Evolutionary conservation across 345 rosid species (phyloP), one percentile per base, ranked within the genome.

Genomic region (Rhodamnia rubescens): DNA sequence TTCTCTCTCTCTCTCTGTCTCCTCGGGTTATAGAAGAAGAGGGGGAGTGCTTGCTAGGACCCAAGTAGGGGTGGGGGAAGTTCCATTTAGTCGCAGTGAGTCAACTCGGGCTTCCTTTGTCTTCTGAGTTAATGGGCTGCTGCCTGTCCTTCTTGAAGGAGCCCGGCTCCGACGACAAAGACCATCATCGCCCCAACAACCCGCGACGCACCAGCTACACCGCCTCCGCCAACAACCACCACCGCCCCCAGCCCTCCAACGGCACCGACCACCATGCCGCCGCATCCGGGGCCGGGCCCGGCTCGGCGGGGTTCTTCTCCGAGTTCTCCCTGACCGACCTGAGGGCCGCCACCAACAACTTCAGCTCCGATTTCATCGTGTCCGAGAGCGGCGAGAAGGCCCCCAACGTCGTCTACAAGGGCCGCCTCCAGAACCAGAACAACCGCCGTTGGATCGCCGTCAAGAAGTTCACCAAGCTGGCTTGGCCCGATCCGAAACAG

Each of bases 401-500:
- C n/a, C 93, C 96, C 42, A 95, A 97, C 89, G 89, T 93, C 24
- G 98, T 97, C 69, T 97, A 95, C 89, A 89, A 90, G 90, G 98
- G 99, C 47, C 91, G 92, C 49, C 90, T 97, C 32, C 90, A 85
- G 82, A 89, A 83, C 50, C 86, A 88, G 53, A 89, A 88, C 80
- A 89, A 87, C 84, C 89, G 90, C 69, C 92, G 93, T 74, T 89
- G 93, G 92, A 94, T 95, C 85, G 98, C 98, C 56, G 92, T 97
- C 87, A 95, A 97, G 91, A 93, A 88, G 87, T 95, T 95, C 86
- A 85, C 93, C 11, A 95, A 93, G 89, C 53, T 85, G 80, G 95
- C 98, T n/a, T 95, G 98, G 98, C 98, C 98, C 26, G 98, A 97
- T 87, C 93, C 98, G 9, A 93, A 94, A 81, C 98, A 95, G 89